A percentile compares a stretch with the other conserved stretches of the same genome.
Evolutionary conservation across 2,329 filamentous ascomycete genomes (phyloP).

Genomic region (Sphaerulina musiva): DNA sequence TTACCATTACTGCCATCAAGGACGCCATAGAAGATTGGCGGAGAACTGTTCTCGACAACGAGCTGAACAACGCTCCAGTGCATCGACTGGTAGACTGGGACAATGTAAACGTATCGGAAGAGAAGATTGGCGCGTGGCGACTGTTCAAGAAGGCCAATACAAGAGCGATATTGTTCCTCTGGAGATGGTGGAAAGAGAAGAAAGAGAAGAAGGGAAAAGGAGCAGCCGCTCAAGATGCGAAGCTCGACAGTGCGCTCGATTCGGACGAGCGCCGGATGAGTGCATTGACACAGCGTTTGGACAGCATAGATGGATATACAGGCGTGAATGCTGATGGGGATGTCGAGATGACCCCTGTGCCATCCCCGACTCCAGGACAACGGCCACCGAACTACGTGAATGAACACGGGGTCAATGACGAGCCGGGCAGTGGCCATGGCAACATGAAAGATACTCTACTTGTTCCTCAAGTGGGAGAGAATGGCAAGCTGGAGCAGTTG

Average conservation of each 20-base stretch:
- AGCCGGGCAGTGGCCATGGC: slow-evolving; percentile 14
- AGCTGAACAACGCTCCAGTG: slow-evolving; percentile 92
- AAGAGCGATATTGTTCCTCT: slow-evolving; percentile 52
- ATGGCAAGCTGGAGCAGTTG: slow-evolving; percentile 20
- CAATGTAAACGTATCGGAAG: slow-evolving; percentile 88
- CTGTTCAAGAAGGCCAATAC: slow-evolving; percentile 83
- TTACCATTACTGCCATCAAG: slow-evolving; percentile 82
- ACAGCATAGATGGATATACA: slow-evolving; percentile 34
- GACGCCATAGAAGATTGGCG: slow-evolving; percentile 94
- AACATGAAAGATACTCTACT: slow-evolving; percentile 23
- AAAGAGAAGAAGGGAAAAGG: slow-evolving; percentile 42
- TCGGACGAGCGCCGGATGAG: slow-evolving; percentile 44
- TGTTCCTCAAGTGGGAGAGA: slow-evolving; percentile 24
- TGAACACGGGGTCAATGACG: slow-evolving; percentile 9
- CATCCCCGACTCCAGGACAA: slow-evolving; percentile 63
- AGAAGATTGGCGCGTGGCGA: slow-evolving; percentile 80
- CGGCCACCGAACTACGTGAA: slow-evolving; percentile 28
- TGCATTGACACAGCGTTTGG: slow-evolving; percentile 43
- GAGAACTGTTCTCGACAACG: slow-evolving; percentile 81
- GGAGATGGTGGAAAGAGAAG: slow-evolving; percentile 40
- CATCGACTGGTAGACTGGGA: slow-evolving; percentile 82
- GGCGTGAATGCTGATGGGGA: slow-evolving; percentile 50
- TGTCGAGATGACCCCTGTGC: slow-evolving; percentile 94
- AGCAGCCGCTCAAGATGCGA: slow-evolving; percentile 36
- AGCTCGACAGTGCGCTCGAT: slow-evolving; percentile 45